phyloP scores from a whole-genome alignment of 169 alveolate species.

The Toxoplasma gondii region DNA sequence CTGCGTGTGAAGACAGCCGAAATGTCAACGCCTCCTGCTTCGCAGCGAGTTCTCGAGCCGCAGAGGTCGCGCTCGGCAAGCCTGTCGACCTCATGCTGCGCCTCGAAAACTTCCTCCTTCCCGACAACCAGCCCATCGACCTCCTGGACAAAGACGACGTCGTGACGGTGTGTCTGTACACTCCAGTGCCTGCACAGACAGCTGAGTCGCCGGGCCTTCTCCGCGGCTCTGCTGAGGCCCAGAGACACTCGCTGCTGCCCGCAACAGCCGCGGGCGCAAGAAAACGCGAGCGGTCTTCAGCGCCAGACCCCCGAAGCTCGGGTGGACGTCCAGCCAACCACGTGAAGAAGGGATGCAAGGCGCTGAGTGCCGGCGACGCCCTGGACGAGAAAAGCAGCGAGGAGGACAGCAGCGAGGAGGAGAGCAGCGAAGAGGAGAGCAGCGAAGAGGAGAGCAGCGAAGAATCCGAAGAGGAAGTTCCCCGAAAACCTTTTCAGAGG shows the following conservation, averaged over 20 bases:
- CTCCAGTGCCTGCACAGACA: background rate
- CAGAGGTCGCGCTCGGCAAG: too few relatives aligned
- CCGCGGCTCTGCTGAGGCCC: background rate
- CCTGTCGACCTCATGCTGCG: background rate
- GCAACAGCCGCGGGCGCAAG: too few relatives aligned
- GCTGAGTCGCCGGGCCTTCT: background rate
- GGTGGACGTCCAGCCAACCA: too few relatives aligned
- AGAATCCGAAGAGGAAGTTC: too few relatives aligned
- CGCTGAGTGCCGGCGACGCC: too few relatives aligned
- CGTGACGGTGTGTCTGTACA: conserved; percentile 34
- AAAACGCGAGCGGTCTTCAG: too few relatives aligned
- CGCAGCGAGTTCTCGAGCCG: too few relatives aligned
- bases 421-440: background rate
- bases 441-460: background rate
- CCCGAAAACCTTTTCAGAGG: too few relatives aligned
- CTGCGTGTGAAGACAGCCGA: background rate
- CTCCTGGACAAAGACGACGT: conserved; percentile 29
- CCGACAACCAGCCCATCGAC: conserved; percentile 41
- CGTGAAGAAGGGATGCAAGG: too few relatives aligned
- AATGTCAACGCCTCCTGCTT: too few relatives aligned
- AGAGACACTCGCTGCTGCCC: too few relatives aligned
- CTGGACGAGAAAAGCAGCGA: conserved; percentile 20
- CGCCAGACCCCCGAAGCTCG: too few relatives aligned
- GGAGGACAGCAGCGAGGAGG: background rate
- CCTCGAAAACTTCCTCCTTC: background rate